phyloP scores from a whole-genome alignment of 1,139 yeast genomes.

The Taiozyma sp. region DNA sequence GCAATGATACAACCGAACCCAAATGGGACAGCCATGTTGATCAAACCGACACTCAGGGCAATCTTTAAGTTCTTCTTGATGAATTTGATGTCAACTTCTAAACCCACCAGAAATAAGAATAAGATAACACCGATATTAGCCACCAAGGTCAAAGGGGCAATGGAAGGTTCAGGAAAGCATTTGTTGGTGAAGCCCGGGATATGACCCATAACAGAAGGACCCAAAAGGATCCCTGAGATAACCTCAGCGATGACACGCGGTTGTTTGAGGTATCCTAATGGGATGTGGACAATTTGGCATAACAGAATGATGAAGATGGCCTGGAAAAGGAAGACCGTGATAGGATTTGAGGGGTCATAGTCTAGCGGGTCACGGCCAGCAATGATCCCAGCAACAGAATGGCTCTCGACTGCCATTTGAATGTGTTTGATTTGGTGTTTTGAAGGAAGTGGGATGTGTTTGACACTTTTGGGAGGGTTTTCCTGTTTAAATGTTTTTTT shows the following conservation, averaged over 20 bases:
- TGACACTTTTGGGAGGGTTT: neutral
- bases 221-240: slow-evolving; percentile 63
- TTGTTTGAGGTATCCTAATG: slow-evolving; percentile 55
- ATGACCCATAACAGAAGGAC: slow-evolving; percentile 65
- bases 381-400: slow-evolving; percentile 54
- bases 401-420: slow-evolving; percentile 1
- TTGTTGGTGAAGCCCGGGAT: slow-evolving; percentile 58
- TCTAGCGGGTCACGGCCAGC: slow-evolving; percentile 66
- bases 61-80: slow-evolving; percentile 52
- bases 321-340: slow-evolving; percentile 58
- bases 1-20: slow-evolving; percentile 72
- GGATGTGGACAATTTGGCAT: slow-evolving; percentile 51
- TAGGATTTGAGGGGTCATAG: slow-evolving; percentile 49
- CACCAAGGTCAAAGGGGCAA: slow-evolving; percentile 57
- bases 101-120: slow-evolving; percentile 68
- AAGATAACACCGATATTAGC: slow-evolving; percentile 72
- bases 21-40: slow-evolving; percentile 71
- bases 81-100: slow-evolving; percentile 67
- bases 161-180: slow-evolving; percentile 58
- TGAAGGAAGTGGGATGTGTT: neutral
- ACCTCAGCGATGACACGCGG: slow-evolving; percentile 80
- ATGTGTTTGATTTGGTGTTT: neutral
- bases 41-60: slow-evolving; percentile 61
- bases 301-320: slow-evolving; percentile 47
- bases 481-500: too few relatives aligned